Base-by-base conservation (phyloP, 1,139 yeast species). In the Meyerozyma smithsonii region DNA sequence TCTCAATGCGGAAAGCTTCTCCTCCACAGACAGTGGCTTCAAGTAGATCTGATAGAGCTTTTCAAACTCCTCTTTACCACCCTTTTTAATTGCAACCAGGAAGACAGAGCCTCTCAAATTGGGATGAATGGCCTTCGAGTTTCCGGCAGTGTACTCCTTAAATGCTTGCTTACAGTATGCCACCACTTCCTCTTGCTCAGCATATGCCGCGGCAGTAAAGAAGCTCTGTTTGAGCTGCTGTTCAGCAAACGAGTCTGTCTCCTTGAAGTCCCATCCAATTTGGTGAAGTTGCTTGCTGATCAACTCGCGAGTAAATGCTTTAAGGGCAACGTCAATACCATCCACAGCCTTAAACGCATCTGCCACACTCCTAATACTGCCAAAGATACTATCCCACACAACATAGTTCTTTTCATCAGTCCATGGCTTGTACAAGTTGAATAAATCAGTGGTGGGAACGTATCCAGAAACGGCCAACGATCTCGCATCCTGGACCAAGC, bases 401-500 rank as follows among this genome's bases (percentile, higher is more conserved):
- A 84, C 89, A 56, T 78, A 81, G 50, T 79, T 81, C 23, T 69
- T 48, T 65, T 86, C 95, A 26, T 66, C 57, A 43, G 75, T 74
- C 95, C 95, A 86, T 28, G 74, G 66, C 44, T 78, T 72, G 38
- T 85, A 75, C 53, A 86, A 75, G 46, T 73, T 71, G 48, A 86
- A 74, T 53, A 85, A 73, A 52, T 74, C 79, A 10, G 81, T 69
- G 21, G 94, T 81, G 41, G 81, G 69, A 45, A 83, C 78, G 57
- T 78, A 81, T 14, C 95, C 95, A 35, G 89, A 77, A 12, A 81
- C 65, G 3, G 92, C 77, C 50, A 86, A 73, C 8, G 90, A 77
- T 39, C 77, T 81, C 19, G 87, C 85, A 65, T 87, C 96, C 19
- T 94, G 88, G 37, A 87, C 86, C 49, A 87, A 76, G 41, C 95